These are phyloP conservation scores for Graphilbum ipis-grandicollis DNA, from an alignment of 2,329 filamentous ascomycete species.

Conservation along the genomic window DNA sequence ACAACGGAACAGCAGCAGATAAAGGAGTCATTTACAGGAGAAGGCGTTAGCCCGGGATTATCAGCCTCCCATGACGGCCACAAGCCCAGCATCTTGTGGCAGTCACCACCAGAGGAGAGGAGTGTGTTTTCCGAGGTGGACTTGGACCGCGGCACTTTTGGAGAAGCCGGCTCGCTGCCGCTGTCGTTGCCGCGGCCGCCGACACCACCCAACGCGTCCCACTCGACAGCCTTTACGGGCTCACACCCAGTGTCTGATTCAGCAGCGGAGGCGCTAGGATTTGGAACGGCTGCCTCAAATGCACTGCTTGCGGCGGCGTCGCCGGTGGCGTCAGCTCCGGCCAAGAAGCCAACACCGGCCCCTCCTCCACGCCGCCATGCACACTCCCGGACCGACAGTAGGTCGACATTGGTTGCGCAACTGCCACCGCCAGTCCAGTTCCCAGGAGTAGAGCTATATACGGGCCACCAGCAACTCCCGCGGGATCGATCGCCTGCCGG, in stretches of 20 bases:
- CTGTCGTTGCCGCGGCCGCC: slow-evolving; percentile 19
- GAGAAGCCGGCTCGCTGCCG: slow-evolving; percentile 15
- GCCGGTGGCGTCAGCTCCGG: background rate
- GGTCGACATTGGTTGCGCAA: too few species aligned
- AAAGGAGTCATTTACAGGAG: too few species aligned
- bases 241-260: slow-evolving; percentile 1
- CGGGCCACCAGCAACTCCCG: background rate
- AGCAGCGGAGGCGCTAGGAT: background rate
- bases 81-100: too few species aligned
- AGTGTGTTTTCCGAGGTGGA: slow-evolving; percentile 32
- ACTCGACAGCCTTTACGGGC: slow-evolving; percentile 12
- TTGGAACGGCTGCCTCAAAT: background rate
- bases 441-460: background rate
- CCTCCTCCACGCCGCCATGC: slow-evolving; percentile 35
- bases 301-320: background rate
- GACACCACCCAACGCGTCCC: slow-evolving; percentile 20
- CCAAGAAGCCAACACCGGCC: slow-evolving; percentile 17
- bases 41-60: too few species aligned
- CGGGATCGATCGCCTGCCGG: slow-evolving; percentile 10
- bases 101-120: too few species aligned
- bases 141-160: slow-evolving; percentile 9
- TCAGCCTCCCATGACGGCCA: slow-evolving; percentile 32
- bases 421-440: too few species aligned
- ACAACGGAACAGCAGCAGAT: too few species aligned
- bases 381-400: slow-evolving; percentile 30